These are phyloP conservation scores for Yamadazyma jaroonii DNA, from an alignment of 1,139 yeast genomes.

Conservation along the genomic window DNA sequence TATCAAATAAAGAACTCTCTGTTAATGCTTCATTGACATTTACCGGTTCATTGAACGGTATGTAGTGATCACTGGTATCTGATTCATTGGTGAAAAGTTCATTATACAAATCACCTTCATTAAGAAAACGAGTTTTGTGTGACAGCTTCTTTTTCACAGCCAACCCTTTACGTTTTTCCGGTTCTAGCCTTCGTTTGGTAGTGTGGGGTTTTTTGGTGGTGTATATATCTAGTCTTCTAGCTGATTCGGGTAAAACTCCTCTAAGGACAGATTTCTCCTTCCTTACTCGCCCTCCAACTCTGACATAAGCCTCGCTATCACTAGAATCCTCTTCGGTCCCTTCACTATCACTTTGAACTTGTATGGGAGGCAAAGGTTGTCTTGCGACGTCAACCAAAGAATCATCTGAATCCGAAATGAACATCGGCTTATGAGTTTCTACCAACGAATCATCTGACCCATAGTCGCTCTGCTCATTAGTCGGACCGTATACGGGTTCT, in stretches of 20 bases:
- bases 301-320: conserved; percentile 13
- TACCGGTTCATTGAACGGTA: conserved; percentile 3
- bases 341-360: conserved; percentile 6
- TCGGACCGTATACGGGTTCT: background rate
- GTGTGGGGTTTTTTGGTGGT: conserved; percentile 10
- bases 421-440: conserved; percentile 3
- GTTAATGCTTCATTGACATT: conserved; percentile 4
- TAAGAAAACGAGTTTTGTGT: conserved; percentile 4
- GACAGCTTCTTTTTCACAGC: conserved; percentile 26
- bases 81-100: conserved; percentile 9
- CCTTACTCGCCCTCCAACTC: conserved; percentile 33
- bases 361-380: background rate
- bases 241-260: conserved; percentile 42
- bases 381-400: background rate
- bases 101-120: conserved; percentile 12
- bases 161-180: conserved; percentile 32
- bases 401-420: conserved; percentile 6
- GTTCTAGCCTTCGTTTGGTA: conserved; percentile 4
- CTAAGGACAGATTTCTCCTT: conserved; percentile 28
- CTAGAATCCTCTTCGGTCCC: conserved; percentile 1
- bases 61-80: conserved; percentile 4
- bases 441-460: conserved; percentile 11
- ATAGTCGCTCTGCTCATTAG: conserved; percentile 5
- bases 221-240: conserved; percentile 30
- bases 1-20: conserved; percentile 11